A percentile compares a stretch with the other conserved stretches of the same genome.
These are phyloP conservation scores for Sphagnum contortum DNA, from an alignment of 225 moss, liverwort and hornwort species.

Conservation along the genomic window DNA sequence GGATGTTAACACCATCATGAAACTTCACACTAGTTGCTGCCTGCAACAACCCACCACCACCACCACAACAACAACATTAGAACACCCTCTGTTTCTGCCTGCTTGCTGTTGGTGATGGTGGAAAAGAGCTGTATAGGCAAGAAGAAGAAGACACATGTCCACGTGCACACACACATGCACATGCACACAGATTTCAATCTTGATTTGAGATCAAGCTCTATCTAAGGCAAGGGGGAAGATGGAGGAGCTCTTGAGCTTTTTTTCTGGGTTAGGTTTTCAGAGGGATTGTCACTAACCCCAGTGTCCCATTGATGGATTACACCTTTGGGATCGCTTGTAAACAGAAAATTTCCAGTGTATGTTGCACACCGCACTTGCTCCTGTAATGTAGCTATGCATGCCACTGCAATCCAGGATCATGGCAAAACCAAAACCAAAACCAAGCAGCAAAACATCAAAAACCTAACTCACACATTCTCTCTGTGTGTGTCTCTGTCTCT, in stretches of 20 bases:
- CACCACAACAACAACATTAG: not conserved
- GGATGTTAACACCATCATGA: conserved; percentile 21
- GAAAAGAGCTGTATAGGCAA: too few species aligned
- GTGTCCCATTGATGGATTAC: conserved; percentile 18
- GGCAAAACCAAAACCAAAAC: not conserved
- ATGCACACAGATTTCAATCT: too few species aligned
- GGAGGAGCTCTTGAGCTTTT: too few species aligned
- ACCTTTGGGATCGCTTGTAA: conserved; percentile 33
- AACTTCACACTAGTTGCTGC: conserved; percentile 18
- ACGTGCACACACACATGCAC: too few species aligned
- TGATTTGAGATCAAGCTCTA: too few species aligned
- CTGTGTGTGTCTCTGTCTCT: not conserved
- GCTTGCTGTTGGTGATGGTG: too few species aligned
- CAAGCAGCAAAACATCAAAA: not conserved
- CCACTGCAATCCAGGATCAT: conserved; percentile 13
- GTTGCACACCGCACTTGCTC: conserved; percentile 31
- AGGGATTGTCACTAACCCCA: conserved; percentile 5
- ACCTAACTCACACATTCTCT: not conserved
- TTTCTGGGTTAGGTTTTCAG: too few species aligned
- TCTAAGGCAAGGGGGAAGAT: too few species aligned
- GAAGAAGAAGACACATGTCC: too few species aligned
- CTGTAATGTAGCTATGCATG: conserved; percentile 36
- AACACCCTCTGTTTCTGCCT: too few species aligned
- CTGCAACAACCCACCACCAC: conserved; percentile 1
- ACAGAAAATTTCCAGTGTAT: conserved; percentile 19